These are phyloP conservation scores for Ocimum tenuiflorum DNA, from an alignment of 257 asterid genomes.

Conservation along the genomic window DNA sequence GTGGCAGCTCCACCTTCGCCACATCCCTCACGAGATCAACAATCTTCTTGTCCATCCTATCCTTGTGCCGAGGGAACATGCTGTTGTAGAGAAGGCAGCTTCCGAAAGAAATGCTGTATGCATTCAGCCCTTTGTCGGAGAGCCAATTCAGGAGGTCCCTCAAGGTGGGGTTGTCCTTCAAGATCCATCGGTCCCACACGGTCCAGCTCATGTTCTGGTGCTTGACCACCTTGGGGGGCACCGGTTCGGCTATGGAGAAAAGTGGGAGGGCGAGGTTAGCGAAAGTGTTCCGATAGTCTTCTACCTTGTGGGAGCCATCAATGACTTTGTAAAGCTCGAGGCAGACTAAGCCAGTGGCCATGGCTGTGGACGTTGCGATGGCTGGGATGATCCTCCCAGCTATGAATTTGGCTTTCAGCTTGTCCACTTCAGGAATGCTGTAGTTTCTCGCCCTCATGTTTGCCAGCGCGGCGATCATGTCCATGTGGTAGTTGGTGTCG, in stretches of 20 bases:
- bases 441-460: conserved; percentile 97
- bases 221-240: conserved; percentile 62
- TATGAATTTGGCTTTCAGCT: conserved; percentile 78
- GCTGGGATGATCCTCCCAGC: conserved; percentile 94
- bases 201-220: conserved; percentile 85
- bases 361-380: conserved; percentile 83
- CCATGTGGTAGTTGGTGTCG: conserved; percentile 89
- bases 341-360: conserved; percentile 92
- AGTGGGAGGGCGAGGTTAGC: conserved; percentile 83
- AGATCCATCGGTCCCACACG: conserved; percentile 84
- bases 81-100: conserved; percentile 70
- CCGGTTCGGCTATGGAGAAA: conserved; percentile 86
- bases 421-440: conserved; percentile 81
- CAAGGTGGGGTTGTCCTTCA: conserved; percentile 56
- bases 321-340: conserved; percentile 79
- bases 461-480: conserved; percentile 79
- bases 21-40: conserved; percentile 64
- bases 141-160: conserved; percentile 77
- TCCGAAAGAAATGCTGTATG: conserved; percentile 79
- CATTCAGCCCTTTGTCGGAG: conserved; percentile 62
- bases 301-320: conserved; percentile 64
- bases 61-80: conserved; percentile 79
- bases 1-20: conserved; percentile 68
- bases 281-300: conserved; percentile 85
- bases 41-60: conserved; percentile 71